Base-by-base conservation (phyloP, 441 rosid species). In the Pelargonium exstipulatum region DNA sequence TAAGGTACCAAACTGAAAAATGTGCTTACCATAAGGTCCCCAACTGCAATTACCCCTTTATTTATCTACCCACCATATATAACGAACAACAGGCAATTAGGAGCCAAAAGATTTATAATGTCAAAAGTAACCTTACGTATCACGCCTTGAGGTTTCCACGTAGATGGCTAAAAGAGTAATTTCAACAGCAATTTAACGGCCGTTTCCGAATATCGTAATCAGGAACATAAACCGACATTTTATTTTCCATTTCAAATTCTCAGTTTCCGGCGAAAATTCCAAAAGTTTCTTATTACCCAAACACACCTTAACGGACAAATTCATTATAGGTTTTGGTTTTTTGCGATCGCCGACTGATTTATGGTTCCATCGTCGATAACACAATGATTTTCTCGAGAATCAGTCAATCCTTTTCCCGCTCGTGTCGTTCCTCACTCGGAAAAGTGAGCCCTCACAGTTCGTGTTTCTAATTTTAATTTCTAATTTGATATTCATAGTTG, bases 371-470 rank as follows among this genome's bases (percentile, higher is more conserved):
- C 60, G 60, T 6, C 60, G 60, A 53, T 5, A 53, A 0, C 22
- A 53, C 20, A 5, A 82, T 87, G 89, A 74, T 81, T 24, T 66
- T 81, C 67, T 82, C 84, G n/a, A 76, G 81, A 71, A 71, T 82
- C 26, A 70, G 67, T 62, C 82, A 80, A 67, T 66, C 81, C 46
- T 9, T 80, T 22, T 69, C 74, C 63, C 82, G 78, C 40, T 77
- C 80, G 13, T 73, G 75, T 57, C 83, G 83, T 60, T 75, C 77
- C 9, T 16, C 73, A 40, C 62, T 73, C 51, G 80, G 22, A n/a
- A 71, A 55, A 48, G 88, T 83, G 64, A 51, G 65, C 48, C 2
- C 4, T 46, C 0, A 14, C 18, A 1, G 2, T 2, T 2, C 16
- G 2, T 13, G n/a, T 32, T 14, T 67, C 16, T 45, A 18, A 24